phyloP scores from a whole-genome alignment of 352 stramenopile genomes.

The Globisporangium sylvaticum region DNA sequence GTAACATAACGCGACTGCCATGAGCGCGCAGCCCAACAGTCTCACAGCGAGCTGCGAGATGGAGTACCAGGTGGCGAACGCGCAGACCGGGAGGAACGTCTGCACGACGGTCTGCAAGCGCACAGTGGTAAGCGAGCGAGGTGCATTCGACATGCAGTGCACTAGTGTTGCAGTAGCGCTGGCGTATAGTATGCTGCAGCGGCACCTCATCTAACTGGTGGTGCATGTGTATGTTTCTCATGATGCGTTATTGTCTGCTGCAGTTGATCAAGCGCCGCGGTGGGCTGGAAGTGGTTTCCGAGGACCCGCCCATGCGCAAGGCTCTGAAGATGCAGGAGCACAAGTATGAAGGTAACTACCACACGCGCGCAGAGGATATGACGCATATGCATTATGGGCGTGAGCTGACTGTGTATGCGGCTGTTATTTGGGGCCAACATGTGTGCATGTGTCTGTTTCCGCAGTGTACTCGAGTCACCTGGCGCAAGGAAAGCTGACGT shows the following conservation, averaged over 20 bases:
- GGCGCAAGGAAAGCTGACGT: slow-evolving; percentile 52
- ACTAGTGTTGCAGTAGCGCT: too few relatives aligned
- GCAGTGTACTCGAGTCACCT: slow-evolving; percentile 69
- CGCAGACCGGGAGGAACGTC: slow-evolving; percentile 42
- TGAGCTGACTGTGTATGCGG: background rate
- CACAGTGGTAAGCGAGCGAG: slow-evolving; percentile 23
- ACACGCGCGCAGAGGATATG: background rate
- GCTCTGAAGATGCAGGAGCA: slow-evolving; percentile 45
- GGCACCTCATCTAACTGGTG: background rate
- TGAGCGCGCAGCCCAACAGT: background rate
- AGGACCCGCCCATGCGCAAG: slow-evolving; percentile 47
- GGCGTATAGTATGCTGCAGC: background rate
- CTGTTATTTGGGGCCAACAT: background rate
- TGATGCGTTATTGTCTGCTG: background rate
- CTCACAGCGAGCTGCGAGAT: slow-evolving; percentile 30
- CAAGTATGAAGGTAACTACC: slow-evolving; percentile 31
- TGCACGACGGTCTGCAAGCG: slow-evolving; percentile 33
- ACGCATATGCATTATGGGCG: background rate
- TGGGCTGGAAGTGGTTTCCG: slow-evolving; percentile 48
- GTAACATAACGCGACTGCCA: background rate
- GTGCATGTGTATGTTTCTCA: background rate
- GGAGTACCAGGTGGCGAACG: slow-evolving; percentile 59
- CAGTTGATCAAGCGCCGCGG: slow-evolving; percentile 48
- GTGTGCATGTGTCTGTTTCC: background rate
- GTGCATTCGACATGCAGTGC: too few relatives aligned